phyloP scores from a whole-genome alignment of 2,329 filamentous ascomycete genomes.

The Fusarium tjaetaba region DNA sequence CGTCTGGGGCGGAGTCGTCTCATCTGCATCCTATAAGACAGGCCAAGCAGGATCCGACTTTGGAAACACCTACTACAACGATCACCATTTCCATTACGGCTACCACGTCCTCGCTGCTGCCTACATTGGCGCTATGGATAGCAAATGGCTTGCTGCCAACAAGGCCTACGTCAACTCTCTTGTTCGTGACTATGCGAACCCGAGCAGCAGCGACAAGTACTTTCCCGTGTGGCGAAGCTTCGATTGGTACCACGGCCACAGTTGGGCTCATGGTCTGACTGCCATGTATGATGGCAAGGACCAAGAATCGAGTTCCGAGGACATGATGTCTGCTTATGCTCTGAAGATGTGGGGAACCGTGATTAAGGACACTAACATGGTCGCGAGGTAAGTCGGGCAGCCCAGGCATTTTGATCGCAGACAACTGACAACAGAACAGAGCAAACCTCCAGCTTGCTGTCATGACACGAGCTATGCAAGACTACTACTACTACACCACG shows the following conservation, averaged over 20 bases:
- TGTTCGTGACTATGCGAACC: conserved; percentile 85
- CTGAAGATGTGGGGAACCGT: conserved; percentile 94
- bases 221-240: conserved; percentile 88
- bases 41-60: conserved; percentile 81
- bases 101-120: conserved; percentile 92
- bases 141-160: conserved; percentile 77
- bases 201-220: conserved; percentile 72
- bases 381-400: conserved; percentile 66
- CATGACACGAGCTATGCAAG: conserved; percentile 75
- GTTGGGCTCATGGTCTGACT: conserved; percentile 86
- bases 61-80: conserved; percentile 87
- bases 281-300: conserved; percentile 79
- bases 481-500: conserved; percentile 83
- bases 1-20: conserved; percentile 84
- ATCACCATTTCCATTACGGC: conserved; percentile 81
- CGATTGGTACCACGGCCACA: conserved; percentile 95
- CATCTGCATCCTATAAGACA: conserved; percentile 75
- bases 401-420: neutral
- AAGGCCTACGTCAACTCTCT: conserved; percentile 84
- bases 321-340: conserved; percentile 86
- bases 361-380: conserved; percentile 79
- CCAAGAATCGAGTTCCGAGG: conserved; percentile 90
- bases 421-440: conserved; percentile 45
- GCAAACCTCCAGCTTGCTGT: conserved; percentile 87
- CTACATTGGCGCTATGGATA: conserved; percentile 82